Evolutionary conservation across 2,329 filamentous ascomycete species (phyloP).

Genomic region (Apiospora pterosperma): DNA sequence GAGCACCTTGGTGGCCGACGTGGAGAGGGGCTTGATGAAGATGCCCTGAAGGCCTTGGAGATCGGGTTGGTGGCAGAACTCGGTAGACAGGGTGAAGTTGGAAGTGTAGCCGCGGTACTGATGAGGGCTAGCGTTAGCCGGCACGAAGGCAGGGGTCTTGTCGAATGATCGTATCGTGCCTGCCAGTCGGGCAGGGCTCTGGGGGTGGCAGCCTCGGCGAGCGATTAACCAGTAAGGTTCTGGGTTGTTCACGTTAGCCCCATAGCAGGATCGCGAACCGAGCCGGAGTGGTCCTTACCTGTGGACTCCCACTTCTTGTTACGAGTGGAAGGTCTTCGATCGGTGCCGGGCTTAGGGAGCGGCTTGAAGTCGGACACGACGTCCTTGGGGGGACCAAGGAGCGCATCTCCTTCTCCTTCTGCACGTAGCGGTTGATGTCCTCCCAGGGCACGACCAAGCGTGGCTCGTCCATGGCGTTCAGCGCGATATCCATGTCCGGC

Average conservation of each 20-base stretch:
- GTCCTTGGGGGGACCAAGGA: conserved; percentile 40
- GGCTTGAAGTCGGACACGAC: conserved; percentile 41
- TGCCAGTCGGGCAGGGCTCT: conserved; percentile 55
- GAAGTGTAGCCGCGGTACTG: conserved; percentile 55
- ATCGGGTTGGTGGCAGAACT: conserved; percentile 65
- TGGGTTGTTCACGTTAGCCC: conserved; percentile 17
- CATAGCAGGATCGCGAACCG: not conserved
- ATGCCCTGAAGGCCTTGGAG: conserved; percentile 62
- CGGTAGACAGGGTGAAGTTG: conserved; percentile 58
- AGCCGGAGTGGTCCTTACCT: conserved; percentile 31
- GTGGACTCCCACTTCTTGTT: conserved; percentile 48
- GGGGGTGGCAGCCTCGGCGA: conserved; percentile 58
- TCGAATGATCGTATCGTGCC: conserved; percentile 41
- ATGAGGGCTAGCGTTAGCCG: conserved; percentile 44
- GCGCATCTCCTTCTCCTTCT: conserved; percentile 46
- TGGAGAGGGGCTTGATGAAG: conserved; percentile 58
- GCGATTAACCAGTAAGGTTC: conserved; percentile 56
- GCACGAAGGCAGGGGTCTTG: conserved; percentile 40
- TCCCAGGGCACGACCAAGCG: conserved; percentile 62
- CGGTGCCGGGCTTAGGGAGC: conserved; percentile 35
- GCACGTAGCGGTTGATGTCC: conserved; percentile 52
- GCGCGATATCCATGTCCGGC: conserved; percentile 65
- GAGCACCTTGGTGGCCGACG: conserved; percentile 52
- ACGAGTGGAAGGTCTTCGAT: conserved; percentile 30
- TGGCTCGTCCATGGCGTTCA: conserved; percentile 67